Evolutionary conservation across 441 rosid species (phyloP).

Genomic region (California macrophylla): DNA sequence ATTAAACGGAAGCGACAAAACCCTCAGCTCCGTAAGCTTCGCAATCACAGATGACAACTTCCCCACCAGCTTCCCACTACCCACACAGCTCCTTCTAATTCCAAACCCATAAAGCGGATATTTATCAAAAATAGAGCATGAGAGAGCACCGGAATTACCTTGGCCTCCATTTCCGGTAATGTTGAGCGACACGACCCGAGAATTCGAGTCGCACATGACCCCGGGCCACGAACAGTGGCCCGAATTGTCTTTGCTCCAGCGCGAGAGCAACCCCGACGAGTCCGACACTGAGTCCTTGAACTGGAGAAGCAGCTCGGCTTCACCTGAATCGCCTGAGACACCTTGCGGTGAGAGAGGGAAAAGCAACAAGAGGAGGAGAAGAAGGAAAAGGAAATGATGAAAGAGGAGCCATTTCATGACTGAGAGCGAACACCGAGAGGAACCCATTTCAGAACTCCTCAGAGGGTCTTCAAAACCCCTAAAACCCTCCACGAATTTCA

Average conservation of each 20-base stretch:
- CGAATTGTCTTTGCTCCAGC: constrained; percentile 42
- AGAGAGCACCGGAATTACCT: constrained; percentile 28
- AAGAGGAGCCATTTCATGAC: constrained; percentile 1
- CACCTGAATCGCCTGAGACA: constrained; percentile 33
- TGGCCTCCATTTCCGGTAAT: constrained; percentile 33
- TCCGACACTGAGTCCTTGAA: constrained; percentile 60
- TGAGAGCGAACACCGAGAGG: background rate
- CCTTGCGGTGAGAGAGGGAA: constrained; percentile 2
- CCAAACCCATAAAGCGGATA: constrained; percentile 50
- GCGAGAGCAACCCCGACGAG: constrained; percentile 47
- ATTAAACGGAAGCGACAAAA: constrained; percentile 63
- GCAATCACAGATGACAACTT: constrained; percentile 40
- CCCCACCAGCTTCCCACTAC: constrained; percentile 39
- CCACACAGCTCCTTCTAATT: constrained; percentile 29
- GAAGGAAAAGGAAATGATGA: background rate
- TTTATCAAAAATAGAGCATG: constrained; percentile 32
- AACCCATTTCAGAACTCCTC: constrained; percentile 4
- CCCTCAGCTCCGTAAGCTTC: constrained; percentile 44
- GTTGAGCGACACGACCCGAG: constrained; percentile 51
- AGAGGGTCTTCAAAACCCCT: background rate
- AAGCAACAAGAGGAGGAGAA: constrained; percentile 23
- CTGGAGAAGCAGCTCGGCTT: constrained; percentile 46
- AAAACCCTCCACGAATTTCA: background rate
- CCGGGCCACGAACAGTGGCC: constrained; percentile 57
- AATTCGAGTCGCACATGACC: constrained; percentile 45